Base-by-base conservation (phyloP, 148 eudicot genomes). In the Beta vulgaris region DNA sequence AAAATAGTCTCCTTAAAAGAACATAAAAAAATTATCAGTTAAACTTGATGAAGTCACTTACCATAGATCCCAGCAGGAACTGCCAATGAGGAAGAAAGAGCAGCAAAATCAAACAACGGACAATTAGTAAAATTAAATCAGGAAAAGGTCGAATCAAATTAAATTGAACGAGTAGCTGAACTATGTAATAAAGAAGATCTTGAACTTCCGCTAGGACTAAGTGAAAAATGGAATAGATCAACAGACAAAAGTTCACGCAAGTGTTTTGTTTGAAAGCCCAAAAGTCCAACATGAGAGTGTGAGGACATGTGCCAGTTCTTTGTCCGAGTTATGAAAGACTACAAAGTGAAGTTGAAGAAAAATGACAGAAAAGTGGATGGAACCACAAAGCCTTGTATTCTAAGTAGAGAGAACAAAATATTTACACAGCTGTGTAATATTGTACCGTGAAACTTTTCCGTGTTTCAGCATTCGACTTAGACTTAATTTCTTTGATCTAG, bases 41-140 rank as follows among this genome's bases (percentile, higher is more conserved):
- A 66, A 72, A 31, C 66, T 68, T 73, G 77, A 35, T 65, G 29
- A 73, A 77, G 80, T 58, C 82, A 75, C 80, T 84, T 91, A 95
- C 98, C 99, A 67, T 95, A 95, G 71, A 95, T 95, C 82, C 99
- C 99, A 69, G 99, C 99, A 23, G 99, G 99, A 58, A 93, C 98
- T 91, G 91, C 84, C 77, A 73, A 69, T 25, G 62, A 9, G 60
- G 46, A 73, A 68, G 73, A 61, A 61, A 43, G 34, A n/a, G 59
- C 53, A 83, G 68, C 57, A 79, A 59, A 77, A 35, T 19, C 68
- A 19, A 77, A 49, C 72, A 70, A 58, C 32, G 73, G 40, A 39
- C 55, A 58, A 59, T 81, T 68, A 81, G 77, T 67, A 76, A 23
- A 77, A 46, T 44, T 69, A 26, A 31, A 74, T 28, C 18, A 59